Evolutionary conservation across 129 eudicot genomes (phyloP).

Genomic region (Arctium minus): DNA sequence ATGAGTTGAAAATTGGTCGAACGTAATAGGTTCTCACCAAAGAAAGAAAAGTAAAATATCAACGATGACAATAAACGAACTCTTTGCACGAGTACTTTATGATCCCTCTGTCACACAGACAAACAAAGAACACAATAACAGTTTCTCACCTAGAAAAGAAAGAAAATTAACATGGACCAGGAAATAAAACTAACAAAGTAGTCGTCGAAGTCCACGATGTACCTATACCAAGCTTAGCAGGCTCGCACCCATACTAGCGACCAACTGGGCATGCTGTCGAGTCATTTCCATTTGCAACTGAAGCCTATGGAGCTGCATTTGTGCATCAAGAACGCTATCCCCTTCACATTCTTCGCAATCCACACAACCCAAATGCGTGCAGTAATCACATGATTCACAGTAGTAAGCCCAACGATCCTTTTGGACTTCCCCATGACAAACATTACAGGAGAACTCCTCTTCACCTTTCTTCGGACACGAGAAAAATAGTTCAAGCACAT

Average conservation of each 20-base stretch:
- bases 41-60: neutral
- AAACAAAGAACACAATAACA: slow-evolving; percentile 3
- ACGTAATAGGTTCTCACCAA: neutral
- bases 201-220: neutral
- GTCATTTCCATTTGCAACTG: slow-evolving; percentile 37
- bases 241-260: slow-evolving; percentile 33
- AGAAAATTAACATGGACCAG: neutral
- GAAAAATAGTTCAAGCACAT: slow-evolving; percentile 40
- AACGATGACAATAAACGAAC: neutral
- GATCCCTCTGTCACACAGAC: neutral
- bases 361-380: slow-evolving; percentile 66
- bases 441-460: slow-evolving; percentile 42
- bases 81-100: neutral
- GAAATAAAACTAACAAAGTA: neutral
- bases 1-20: neutral
- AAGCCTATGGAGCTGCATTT: slow-evolving; percentile 33
- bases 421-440: slow-evolving; percentile 41
- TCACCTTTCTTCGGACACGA: slow-evolving; percentile 34
- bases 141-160: neutral
- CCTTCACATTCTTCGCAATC: slow-evolving; percentile 30
- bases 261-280: slow-evolving; percentile 31
- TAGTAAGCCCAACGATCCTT: slow-evolving; percentile 58
- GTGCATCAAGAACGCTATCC: slow-evolving; percentile 22
- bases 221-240: slow-evolving; percentile 23
- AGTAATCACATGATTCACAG: slow-evolving; percentile 56